A percentile compares a stretch with the other conserved stretches of the same genome.
phyloP scores from a whole-genome alignment of 2,329 filamentous ascomycete genomes.

The Aaosphaeria pasadenensis region DNA sequence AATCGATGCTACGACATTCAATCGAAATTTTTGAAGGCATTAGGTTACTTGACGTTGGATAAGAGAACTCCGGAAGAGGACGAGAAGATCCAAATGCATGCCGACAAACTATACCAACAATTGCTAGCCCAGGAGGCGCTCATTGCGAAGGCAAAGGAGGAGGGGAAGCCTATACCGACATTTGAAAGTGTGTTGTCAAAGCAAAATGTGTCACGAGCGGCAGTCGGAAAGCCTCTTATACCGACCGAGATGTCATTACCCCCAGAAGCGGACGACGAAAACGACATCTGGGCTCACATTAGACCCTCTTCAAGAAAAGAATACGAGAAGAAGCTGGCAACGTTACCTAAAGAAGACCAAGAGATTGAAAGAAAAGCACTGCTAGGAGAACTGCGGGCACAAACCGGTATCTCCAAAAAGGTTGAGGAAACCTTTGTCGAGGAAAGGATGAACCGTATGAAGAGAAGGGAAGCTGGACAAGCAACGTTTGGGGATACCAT shows the following conservation, averaged over 20 bases:
- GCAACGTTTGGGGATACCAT: constrained; percentile 37
- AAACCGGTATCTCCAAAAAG: constrained; percentile 27
- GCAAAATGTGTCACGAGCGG: constrained; percentile 24
- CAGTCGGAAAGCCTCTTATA: constrained; percentile 14
- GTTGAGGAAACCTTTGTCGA: constrained; percentile 31
- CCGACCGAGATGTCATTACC: constrained; percentile 1
- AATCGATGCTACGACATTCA: constrained; percentile 89
- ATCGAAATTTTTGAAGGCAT: constrained; percentile 82
- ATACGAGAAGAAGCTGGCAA: constrained; percentile 32
- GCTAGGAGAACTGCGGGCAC: constrained; percentile 31
- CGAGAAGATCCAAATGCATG: constrained; percentile 85
- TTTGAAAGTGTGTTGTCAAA: constrained; percentile 57
- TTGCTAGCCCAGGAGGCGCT: constrained; percentile 79
- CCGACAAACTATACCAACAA: constrained; percentile 82
- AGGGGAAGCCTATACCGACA: constrained; percentile 51
- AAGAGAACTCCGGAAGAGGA: constrained; percentile 70
- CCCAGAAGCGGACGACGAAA: constrained; percentile 11
- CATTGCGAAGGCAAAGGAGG: constrained; percentile 66
- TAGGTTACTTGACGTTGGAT: constrained; percentile 76
- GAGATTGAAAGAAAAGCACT: constrained; percentile 34
- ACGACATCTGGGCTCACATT: constrained; percentile 28
- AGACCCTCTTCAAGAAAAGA: constrained; percentile 25
- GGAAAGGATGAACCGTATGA: constrained; percentile 33
- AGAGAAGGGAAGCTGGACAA: constrained; percentile 33
- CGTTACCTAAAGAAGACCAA: constrained; percentile 25